phyloP scores from a whole-genome alignment of 2,329 filamentous ascomycete species.

The Pseudopyrenochaeta lycopersici region DNA sequence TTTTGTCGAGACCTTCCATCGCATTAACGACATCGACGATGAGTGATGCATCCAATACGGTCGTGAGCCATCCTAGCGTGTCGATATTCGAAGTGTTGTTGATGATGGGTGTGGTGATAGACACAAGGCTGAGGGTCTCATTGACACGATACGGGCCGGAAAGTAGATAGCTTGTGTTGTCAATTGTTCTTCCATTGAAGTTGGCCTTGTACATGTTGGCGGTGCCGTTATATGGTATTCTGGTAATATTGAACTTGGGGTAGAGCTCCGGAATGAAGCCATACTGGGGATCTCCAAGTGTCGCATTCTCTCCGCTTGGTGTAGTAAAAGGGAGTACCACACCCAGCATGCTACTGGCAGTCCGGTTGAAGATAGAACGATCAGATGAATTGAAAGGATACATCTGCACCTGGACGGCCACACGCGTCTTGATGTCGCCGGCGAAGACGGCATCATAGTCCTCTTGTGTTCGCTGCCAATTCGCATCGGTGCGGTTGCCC shows the following conservation, averaged over 20 bases:
- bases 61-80: conserved; percentile 83
- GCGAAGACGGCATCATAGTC: conserved; percentile 78
- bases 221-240: conserved; percentile 40
- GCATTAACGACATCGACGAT: conserved; percentile 70
- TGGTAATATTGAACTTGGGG: conserved; percentile 76
- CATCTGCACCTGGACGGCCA: conserved; percentile 75
- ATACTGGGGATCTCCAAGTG: conserved; percentile 67
- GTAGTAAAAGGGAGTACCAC: conserved; percentile 71
- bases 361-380: conserved; percentile 46
- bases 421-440: conserved; percentile 57
- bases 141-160: conserved; percentile 81
- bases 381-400: conserved; percentile 74
- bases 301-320: conserved; percentile 65
- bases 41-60: conserved; percentile 74
- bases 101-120: conserved; percentile 81
- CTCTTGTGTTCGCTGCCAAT: conserved; percentile 68
- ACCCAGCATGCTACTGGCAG: conserved; percentile 55
- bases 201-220: conserved; percentile 51
- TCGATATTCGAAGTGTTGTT: conserved; percentile 69
- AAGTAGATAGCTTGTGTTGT: conserved; percentile 67
- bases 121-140: conserved; percentile 76
- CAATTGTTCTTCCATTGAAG: conserved; percentile 55
- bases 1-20: conserved; percentile 73
- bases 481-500: conserved; percentile 61
- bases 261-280: conserved; percentile 79